Evolutionary conservation across 2,329 filamentous ascomycete species (phyloP).

Genomic region (Colletotrichum cereale): DNA sequence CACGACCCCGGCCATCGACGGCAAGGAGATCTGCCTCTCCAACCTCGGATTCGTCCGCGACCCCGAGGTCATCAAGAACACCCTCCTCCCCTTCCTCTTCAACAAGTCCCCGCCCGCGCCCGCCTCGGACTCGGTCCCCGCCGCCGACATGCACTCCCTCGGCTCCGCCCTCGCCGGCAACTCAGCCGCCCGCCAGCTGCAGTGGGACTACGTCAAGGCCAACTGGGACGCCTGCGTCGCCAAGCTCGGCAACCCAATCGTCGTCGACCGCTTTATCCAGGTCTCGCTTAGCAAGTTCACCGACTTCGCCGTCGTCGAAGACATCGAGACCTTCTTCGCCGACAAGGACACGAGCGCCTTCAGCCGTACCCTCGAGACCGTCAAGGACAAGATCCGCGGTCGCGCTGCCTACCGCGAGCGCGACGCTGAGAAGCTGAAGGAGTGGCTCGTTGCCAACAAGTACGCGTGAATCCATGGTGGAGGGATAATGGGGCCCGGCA

Average conservation of each 20-base stretch:
- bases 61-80: conserved; percentile 73
- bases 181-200: conserved; percentile 75
- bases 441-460: conserved; percentile 77
- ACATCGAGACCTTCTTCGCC: conserved; percentile 88
- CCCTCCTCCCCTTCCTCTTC: conserved; percentile 83
- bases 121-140: conserved; percentile 75
- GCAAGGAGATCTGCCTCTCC: conserved; percentile 85
- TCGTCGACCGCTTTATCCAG: conserved; percentile 90
- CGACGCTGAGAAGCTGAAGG: conserved; percentile 78
- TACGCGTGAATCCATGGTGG: conserved; percentile 47
- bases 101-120: conserved; percentile 66
- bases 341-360: conserved; percentile 88
- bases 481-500: not conserved
- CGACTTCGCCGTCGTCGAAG: conserved; percentile 74
- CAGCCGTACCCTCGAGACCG: conserved; percentile 86
- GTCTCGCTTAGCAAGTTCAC: conserved; percentile 84
- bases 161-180: conserved; percentile 81
- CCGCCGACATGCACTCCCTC: conserved; percentile 89
- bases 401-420: conserved; percentile 86
- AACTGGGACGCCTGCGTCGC: conserved; percentile 82
- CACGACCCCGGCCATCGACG: conserved; percentile 86
- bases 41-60: conserved; percentile 82
- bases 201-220: conserved; percentile 88
- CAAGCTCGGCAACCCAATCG: conserved; percentile 84
- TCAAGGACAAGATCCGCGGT: conserved; percentile 86